Conservation (phyloP, 441 rosid genomes). For the Dalechampia spathulata region DNA sequence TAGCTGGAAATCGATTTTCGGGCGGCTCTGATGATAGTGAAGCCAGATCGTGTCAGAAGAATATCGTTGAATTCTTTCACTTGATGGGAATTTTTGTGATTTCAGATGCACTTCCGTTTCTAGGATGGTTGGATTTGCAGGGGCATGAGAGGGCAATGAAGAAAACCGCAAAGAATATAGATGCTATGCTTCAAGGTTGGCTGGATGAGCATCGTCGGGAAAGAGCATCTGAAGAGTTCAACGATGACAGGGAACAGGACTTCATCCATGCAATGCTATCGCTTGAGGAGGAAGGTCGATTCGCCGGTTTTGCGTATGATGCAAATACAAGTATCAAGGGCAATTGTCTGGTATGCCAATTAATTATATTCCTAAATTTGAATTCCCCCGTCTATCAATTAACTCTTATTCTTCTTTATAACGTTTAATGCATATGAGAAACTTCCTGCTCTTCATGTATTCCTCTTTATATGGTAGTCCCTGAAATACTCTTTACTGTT, state of each 20-base stretch:
- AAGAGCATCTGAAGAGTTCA: background rate
- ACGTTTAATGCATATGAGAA: too few relatives aligned
- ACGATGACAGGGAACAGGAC: background rate
- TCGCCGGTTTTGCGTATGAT: conserved; percentile 9
- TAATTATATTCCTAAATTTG: too few relatives aligned
- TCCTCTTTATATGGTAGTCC: conserved; percentile 2
- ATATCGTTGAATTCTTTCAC: conserved; percentile 1
- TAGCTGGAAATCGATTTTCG: conserved; percentile 12
- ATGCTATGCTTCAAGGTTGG: conserved; percentile 6
- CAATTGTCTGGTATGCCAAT: too few relatives aligned
- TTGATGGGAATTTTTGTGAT: conserved; percentile 15
- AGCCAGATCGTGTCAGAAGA: conserved; percentile 1
- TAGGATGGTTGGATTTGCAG: conserved; percentile 20
- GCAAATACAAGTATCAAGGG: too few relatives aligned
- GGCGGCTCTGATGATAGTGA: conserved; percentile 11
- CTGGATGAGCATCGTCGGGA: conserved; percentile 15
- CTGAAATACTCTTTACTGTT: too few relatives aligned
- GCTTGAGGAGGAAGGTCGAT: background rate
- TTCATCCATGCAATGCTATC: conserved; percentile 19
- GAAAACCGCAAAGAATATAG: conserved; percentile 5
- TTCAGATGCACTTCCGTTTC: conserved; percentile 21
- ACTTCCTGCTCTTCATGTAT: too few relatives aligned
- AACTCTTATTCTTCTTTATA: too few relatives aligned
- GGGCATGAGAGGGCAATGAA: conserved; percentile 14
- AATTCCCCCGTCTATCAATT: too few relatives aligned